Evolutionary conservation across 768 basidiomycete species (phyloP), one percentile per base, ranked within the genome.

Genomic region (Psilocybe tampanensis): DNA sequence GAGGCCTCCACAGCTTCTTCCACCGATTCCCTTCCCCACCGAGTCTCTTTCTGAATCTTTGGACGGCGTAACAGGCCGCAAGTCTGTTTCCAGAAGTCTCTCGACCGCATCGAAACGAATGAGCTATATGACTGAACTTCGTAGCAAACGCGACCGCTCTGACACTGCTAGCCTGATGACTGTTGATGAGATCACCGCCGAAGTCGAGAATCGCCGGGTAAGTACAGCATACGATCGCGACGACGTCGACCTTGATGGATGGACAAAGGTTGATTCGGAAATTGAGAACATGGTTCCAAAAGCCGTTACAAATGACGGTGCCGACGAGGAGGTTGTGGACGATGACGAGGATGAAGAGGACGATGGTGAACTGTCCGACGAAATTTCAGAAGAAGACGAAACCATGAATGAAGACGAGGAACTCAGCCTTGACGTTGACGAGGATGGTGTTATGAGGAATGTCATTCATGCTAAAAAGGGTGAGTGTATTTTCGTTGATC

Each of bases 121-220:
- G 77, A 94, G 92, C 67, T 89, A 85, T 68, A 88, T 91, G 76
- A 89, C 88, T 1, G 92, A 94, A 66, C 70, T 93, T 54, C 79
- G 91, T 58, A 90, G 85, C 70, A 91, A 86, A 69, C 86, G 90
- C 19, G 94, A 97, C 65, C 79, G 83, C 36, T 91, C 90, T 0
- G 94, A 96, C 66, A 93, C 94, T 8, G 93, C 92, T 3, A 94
- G 92, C 63, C 74, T 98, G 65, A 81, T 98, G 72, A 99, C 96
- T 0, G 92, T 99, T 21, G 96, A 99, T 66, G 94, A 99, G 73
- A 97, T 99, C 65, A 98, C 97, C 0, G 95, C 94, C 9, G 91
- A 96, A 66, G 91, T 99, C 8, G 96, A 85, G 66, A 92, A 86
- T 64, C 77, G 84, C 34, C 74, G 83, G 56, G 83, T 80, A 52